These are phyloP conservation scores for Salix viminalis DNA, from an alignment of 345 rosid species.

Conservation along the genomic window DNA sequence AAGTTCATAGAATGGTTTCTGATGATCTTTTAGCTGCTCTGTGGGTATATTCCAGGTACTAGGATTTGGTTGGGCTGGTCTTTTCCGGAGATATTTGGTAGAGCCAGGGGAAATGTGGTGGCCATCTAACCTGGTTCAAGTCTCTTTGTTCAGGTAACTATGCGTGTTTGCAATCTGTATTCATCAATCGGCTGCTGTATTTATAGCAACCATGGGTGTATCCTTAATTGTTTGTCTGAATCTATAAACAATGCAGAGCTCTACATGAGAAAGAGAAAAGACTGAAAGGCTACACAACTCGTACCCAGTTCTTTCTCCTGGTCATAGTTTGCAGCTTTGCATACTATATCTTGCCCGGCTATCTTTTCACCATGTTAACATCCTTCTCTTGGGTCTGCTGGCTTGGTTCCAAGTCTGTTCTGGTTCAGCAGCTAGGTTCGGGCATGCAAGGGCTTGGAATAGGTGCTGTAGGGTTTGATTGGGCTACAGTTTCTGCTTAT, in stretches of 20 bases:
- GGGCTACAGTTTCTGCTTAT: constrained; percentile 66
- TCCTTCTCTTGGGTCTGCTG: constrained; percentile 82
- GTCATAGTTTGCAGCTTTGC: constrained; percentile 56
- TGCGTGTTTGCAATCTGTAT: background rate
- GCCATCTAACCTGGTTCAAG: constrained; percentile 19
- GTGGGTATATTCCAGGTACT: background rate
- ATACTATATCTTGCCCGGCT: constrained; percentile 63
- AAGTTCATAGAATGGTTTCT: too few relatives aligned
- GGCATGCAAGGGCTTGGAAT: constrained; percentile 70
- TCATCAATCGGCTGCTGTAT: background rate
- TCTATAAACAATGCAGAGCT: constrained; percentile 39
- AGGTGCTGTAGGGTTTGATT: constrained; percentile 67
- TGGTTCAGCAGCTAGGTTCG: constrained; percentile 70
- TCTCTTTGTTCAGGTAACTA: background rate
- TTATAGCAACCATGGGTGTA: too few relatives aligned
- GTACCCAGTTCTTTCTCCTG: constrained; percentile 62
- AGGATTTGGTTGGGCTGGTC: constrained; percentile 26
- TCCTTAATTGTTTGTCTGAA: too few relatives aligned
- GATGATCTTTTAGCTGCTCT: too few relatives aligned
- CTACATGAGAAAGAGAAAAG: constrained; percentile 58
- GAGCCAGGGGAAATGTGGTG: constrained; percentile 28
- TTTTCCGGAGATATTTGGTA: constrained; percentile 14
- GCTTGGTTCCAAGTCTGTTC: constrained; percentile 57
- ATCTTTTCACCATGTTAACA: constrained; percentile 45
- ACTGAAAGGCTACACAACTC: constrained; percentile 39